These are phyloP conservation scores for Oxyria digyna DNA, from an alignment of 148 eudicot genomes.

Conservation along the genomic window DNA sequence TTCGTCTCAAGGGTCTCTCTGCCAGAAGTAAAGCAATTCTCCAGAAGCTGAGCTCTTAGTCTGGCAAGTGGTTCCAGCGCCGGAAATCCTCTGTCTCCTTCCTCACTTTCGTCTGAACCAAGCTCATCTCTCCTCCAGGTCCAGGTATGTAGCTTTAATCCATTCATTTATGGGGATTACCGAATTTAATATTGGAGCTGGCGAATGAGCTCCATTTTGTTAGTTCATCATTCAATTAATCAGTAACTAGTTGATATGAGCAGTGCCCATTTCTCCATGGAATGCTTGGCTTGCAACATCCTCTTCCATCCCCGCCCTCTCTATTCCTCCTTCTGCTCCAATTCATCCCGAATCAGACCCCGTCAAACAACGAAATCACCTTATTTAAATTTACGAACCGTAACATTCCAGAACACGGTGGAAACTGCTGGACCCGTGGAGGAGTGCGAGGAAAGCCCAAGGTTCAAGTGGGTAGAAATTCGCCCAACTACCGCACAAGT, in stretches of 20 bases:
- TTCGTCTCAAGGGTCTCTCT: too few species aligned
- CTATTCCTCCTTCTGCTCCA: constrained; percentile 2
- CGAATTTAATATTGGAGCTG: background rate
- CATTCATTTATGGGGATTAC: too few species aligned
- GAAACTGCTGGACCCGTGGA: constrained; percentile 10
- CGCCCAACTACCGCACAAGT: constrained; percentile 17
- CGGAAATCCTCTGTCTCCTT: too few species aligned
- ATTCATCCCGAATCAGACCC: background rate
- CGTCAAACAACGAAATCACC: background rate
- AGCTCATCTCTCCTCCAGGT: too few species aligned
- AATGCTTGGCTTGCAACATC: constrained; percentile 13
- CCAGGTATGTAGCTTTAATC: too few species aligned
- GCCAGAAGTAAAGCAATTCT: too few species aligned
- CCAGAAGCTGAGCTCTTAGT: too few species aligned
- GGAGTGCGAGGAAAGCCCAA: constrained; percentile 15
- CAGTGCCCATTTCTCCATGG: constrained; percentile 11
- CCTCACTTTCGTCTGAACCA: too few species aligned
- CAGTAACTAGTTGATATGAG: background rate
- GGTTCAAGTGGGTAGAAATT: constrained; percentile 42
- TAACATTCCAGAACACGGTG: background rate
- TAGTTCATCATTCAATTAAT: background rate
- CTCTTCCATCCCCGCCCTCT: constrained; percentile 14
- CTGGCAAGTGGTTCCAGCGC: too few species aligned
- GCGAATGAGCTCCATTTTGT: background rate
- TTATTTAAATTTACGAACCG: constrained; percentile 13